These are phyloP conservation scores for Penicillium rolfsii DNA, from an alignment of 2,329 filamentous ascomycete species.

Conservation along the genomic window DNA sequence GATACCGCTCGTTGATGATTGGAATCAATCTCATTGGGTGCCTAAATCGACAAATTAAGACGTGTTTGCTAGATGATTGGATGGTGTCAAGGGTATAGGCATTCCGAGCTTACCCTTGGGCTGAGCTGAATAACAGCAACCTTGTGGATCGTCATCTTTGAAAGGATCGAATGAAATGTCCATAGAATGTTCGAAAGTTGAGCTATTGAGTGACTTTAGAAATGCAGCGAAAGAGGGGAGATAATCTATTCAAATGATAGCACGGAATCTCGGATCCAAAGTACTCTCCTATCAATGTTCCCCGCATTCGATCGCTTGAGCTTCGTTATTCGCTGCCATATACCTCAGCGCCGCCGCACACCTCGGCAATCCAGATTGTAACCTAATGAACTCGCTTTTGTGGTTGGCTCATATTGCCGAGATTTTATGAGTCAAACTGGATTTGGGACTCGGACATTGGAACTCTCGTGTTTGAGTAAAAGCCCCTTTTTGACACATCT, in stretches of 20 bases:
- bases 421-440: background rate
- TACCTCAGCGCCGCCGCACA: background rate
- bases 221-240: background rate
- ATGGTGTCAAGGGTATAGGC: background rate
- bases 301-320: background rate
- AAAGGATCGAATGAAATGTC: no score
- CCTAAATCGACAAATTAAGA: background rate
- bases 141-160: background rate
- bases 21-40: slow-evolving; percentile 2
- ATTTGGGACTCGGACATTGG: background rate
- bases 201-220: background rate
- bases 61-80: background rate
- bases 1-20: slow-evolving; percentile 35
- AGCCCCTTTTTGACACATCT: background rate
- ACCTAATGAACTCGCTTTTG: background rate
- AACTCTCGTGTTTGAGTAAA: background rate
- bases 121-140: slow-evolving; percentile 1
- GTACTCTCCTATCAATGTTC: slow-evolving; percentile 1
- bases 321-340: background rate
- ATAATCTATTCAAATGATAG: background rate
- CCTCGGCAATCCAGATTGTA: slow-evolving; percentile 1
- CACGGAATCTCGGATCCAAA: slow-evolving; percentile 2
- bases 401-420: slow-evolving; percentile 4
- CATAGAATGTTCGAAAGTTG: background rate
- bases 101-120: slow-evolving; percentile 1